Evolutionary conservation across 228 moss, liverwort and hornwort genomes (phyloP).

Genomic region (Sphagnum magellanicum): DNA sequence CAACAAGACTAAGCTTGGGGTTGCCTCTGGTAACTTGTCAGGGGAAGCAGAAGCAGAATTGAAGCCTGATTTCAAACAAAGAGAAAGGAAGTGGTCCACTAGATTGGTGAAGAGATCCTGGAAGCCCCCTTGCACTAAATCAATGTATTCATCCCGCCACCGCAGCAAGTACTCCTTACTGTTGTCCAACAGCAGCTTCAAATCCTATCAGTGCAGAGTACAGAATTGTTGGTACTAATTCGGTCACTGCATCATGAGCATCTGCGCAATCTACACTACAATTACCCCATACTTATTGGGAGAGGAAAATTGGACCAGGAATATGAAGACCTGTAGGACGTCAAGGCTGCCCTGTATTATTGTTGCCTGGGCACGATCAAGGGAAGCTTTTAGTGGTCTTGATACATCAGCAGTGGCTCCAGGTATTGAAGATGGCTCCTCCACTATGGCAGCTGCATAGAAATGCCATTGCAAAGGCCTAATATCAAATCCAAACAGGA

Average conservation of each 20-base stretch:
- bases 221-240: not conserved
- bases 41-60: conserved; percentile 13
- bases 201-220: conserved; percentile 50
- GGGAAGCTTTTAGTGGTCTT: conserved; percentile 65
- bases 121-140: conserved; percentile 89
- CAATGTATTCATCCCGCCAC: conserved; percentile 90
- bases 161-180: conserved; percentile 60
- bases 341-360: conserved; percentile 78
- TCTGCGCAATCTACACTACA: too few relatives aligned
- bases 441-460: conserved; percentile 29
- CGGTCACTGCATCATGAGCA: too few relatives aligned
- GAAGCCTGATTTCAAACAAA: conserved; percentile 53
- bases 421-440: conserved; percentile 26
- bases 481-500: too few relatives aligned
- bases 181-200: conserved; percentile 81
- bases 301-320: not conserved
- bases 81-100: conserved; percentile 74
- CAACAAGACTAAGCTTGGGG: conserved; percentile 79
- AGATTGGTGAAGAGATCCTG: conserved; percentile 90
- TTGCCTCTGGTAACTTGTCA: conserved; percentile 41
- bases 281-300: too few relatives aligned
- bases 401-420: conserved; percentile 41
- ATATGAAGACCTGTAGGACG: conserved; percentile 51
- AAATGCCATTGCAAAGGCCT: too few relatives aligned
- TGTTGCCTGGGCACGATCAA: conserved; percentile 74